phyloP scores from a whole-genome alignment of 2,329 filamentous ascomycete genomes.

The Thielaviopsis ethacetica region DNA sequence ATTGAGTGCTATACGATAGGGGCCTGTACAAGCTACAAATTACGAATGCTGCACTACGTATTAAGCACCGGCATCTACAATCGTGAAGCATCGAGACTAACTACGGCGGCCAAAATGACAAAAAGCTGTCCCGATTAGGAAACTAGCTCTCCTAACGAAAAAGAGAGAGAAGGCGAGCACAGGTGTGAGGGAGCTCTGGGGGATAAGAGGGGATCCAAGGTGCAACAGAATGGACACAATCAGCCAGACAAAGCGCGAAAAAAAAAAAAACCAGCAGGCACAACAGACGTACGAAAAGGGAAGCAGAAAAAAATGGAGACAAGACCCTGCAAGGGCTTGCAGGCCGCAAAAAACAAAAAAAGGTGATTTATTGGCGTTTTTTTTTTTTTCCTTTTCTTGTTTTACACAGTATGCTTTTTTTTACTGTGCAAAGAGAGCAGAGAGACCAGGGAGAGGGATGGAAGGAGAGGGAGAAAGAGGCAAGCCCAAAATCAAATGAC shows the following conservation, averaged over 20 bases:
- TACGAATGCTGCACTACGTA: not conserved
- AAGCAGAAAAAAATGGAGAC: not conserved
- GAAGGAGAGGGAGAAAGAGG: not conserved
- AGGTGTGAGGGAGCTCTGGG: constrained; percentile 12
- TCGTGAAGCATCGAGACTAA: not conserved
- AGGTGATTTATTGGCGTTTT: no score
- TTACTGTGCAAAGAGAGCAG: not conserved
- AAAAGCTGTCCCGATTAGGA: constrained; percentile 1
- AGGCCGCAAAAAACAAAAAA: not conserved
- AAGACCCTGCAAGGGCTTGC: not conserved
- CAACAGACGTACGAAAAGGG: constrained; percentile 1
- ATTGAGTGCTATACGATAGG: not conserved
- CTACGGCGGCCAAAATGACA: not conserved
- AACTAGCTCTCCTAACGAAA: constrained; percentile 5
- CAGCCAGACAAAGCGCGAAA: constrained; percentile 8
- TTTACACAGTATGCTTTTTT: not conserved
- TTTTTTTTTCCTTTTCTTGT: not conserved
- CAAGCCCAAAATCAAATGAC: not conserved
- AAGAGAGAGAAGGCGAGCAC: constrained; percentile 12
- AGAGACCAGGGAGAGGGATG: not conserved
- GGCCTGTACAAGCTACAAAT: no score
- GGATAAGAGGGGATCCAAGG: constrained; percentile 10
- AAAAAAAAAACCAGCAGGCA: constrained; percentile 5
- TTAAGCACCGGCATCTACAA: not conserved
- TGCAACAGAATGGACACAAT: constrained; percentile 6